Evolutionary conservation across 2,329 filamentous ascomycete species (phyloP), one percentile per base, ranked within the genome.

Genomic region (Alternaria viburni): DNA sequence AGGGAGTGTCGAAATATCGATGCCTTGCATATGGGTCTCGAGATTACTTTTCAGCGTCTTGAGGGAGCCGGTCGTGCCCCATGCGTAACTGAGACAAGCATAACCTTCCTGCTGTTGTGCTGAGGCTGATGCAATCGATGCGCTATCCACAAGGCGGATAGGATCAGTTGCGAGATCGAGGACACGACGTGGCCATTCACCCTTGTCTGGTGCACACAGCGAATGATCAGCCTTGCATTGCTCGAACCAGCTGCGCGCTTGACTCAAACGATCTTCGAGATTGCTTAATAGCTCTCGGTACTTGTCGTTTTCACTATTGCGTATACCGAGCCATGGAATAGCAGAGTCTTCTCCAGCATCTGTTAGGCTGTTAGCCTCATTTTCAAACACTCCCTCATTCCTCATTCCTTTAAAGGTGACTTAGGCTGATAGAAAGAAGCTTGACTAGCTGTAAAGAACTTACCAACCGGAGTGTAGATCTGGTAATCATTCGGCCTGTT

Each of bases 41-140:
- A 57, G 17, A 25, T 47, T 57, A 15, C 25, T 11, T 36, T 11
- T 49, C 13, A 32, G 4, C 5, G 44, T 57, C 32, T 30, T 32
- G 13, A 57, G 12, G 6, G 36, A 41, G 6, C 44, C 44, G 7
- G 19, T 30, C 15, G 26, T 47, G 12, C 54, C 54, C 44, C 54
- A 57, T 25, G 28, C 54, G 28, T 57, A 57, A n/a, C 54, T 57
- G 19, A 57, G 54, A 47, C 54, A 57, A 19, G 54, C 54, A 6
- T 57, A 49, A n/a, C 44, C 54, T 47, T 47, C 44, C 28, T 41
- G 44, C 6, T 2, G 54, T n/a, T 36, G 44, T 26, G 17, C 1
- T 11, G 19, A 21, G 5, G 6, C 21, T 32, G 54, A 25, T 13
- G 8, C 12, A 15, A 57, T 47, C 13, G 43, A 47, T 30, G 41